phyloP scores from a whole-genome alignment of 1,284 basidiomycete genomes.

The Meira nashicola region DNA sequence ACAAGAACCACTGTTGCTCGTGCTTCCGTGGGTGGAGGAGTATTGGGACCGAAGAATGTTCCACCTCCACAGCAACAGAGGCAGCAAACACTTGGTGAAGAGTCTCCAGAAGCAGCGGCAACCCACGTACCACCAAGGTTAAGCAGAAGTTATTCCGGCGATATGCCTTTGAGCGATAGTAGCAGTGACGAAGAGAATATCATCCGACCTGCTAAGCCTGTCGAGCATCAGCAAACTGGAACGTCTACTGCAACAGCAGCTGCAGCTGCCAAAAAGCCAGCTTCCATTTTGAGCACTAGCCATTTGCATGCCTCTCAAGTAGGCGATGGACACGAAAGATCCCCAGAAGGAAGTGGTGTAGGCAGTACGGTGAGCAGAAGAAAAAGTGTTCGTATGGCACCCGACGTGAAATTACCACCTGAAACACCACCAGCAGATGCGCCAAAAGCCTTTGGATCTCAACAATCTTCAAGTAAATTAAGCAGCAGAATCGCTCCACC shows the following conservation, averaged over 20 bases:
- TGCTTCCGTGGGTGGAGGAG: slow-evolving; percentile 4
- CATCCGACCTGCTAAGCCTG: slow-evolving; percentile 4
- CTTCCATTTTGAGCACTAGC: background rate
- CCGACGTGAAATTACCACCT: slow-evolving; percentile 41
- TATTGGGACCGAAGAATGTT: background rate
- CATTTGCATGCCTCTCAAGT: slow-evolving; percentile 6
- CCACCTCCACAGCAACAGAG: background rate
- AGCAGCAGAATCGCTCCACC: slow-evolving; percentile 36
- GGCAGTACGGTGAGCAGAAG: slow-evolving; percentile 26
- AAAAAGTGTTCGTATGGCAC: slow-evolving; percentile 50
- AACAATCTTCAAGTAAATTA: background rate
- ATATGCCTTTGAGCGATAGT: slow-evolving; percentile 4
- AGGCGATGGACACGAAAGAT: background rate
- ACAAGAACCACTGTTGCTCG: slow-evolving; percentile 10
- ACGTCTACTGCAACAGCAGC: slow-evolving; percentile 3
- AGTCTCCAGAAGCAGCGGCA: background rate
- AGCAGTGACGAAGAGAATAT: slow-evolving; percentile 1
- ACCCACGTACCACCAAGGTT: background rate
- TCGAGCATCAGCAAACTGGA: background rate
- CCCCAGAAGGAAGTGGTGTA: slow-evolving; percentile 19
- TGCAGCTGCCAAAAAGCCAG: slow-evolving; percentile 7
- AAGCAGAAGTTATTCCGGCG: slow-evolving; percentile 16
- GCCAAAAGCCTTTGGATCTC: background rate
- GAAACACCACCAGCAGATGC: slow-evolving; percentile 30
- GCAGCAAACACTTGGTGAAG: background rate